These are phyloP conservation scores for Psilocybe azurescens DNA, from an alignment of 768 basidiomycete species.

Conservation along the genomic window DNA sequence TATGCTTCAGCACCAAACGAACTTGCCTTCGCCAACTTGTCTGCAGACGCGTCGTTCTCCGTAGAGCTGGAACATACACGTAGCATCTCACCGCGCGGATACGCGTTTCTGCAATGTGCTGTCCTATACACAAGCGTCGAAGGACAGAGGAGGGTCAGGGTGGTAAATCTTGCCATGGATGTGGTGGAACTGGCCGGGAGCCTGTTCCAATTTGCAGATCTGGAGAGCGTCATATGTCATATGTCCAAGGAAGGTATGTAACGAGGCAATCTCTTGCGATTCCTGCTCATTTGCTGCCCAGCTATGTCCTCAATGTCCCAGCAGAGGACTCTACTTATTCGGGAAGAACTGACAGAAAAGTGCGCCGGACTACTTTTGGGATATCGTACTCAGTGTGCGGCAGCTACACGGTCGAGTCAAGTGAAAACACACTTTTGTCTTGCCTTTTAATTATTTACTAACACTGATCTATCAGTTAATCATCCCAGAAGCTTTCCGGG, in stretches of 20 bases:
- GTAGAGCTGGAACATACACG: constrained; percentile 77
- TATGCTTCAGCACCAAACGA: constrained; percentile 71
- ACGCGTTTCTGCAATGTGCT: constrained; percentile 86
- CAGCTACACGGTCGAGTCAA: constrained; percentile 77
- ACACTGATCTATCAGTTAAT: constrained; percentile 64
- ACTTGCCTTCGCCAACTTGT: constrained; percentile 77
- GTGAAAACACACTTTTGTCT: constrained; percentile 45
- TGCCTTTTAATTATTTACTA: too few relatives aligned
- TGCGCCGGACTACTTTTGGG: constrained; percentile 83
- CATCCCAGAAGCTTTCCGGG: constrained; percentile 91
- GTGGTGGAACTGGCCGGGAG: constrained; percentile 86
- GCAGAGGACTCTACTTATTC: constrained; percentile 72
- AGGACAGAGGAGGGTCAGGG: constrained; percentile 85
- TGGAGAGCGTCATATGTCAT: constrained; percentile 80
- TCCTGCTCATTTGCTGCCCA: constrained; percentile 32
- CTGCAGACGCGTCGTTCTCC: constrained; percentile 82
- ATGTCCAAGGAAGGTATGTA: constrained; percentile 78
- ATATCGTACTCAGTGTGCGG: constrained; percentile 89
- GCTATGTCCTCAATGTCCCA: constrained; percentile 70
- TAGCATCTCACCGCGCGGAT: constrained; percentile 68
- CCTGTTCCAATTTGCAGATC: constrained; percentile 90
- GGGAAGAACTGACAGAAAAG: constrained; percentile 84
- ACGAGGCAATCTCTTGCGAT: background rate
- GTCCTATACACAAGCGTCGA: constrained; percentile 80
- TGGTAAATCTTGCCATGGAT: constrained; percentile 84